Base-by-base conservation (phyloP, 2,329 filamentous ascomycete genomes). In the Arachnomyces sp. region DNA sequence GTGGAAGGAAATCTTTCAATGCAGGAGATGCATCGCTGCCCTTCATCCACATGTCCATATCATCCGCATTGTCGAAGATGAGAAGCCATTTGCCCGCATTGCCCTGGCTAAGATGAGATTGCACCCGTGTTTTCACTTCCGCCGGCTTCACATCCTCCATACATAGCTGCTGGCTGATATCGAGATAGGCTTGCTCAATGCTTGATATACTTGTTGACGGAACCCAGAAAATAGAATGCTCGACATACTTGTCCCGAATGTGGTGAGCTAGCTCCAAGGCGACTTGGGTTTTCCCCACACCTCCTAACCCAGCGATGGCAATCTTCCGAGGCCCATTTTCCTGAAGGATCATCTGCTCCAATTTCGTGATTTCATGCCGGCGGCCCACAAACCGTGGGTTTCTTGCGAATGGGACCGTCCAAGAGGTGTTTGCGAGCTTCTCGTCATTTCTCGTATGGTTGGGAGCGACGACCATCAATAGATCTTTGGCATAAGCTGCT, bases 211-310 rank as follows among this genome's bases (percentile, higher is more conserved):
- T 54, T 3, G 39, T 52, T 13, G 39, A 49, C 11, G 50, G 45
- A 18, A 59, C 47, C 55, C 54, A 59, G 36, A 55, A 53, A 18
- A 57, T 39, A 1, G 55, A 52, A 40, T 31, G 50, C 30, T 48
- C 39, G 7, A 34, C 7, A 33, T 52, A 31, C 28, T 45, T 43
- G n/a, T 52, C 42, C 30, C 39, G 44, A 28, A 49, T 40, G 28
- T 42, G 44, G 38, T 56, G 53, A 9, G 52, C 47, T 16, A 57
- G 29, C 41, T 57, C 52, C 7, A 57, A 40, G 9, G 47, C 53
- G 1, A 57, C 34, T 29, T 57, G 54, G 1, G 56, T 55, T 37
- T 59, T 59, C 14, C 55, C 54, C 17, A 55, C 37, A 13, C 55
- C 53, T n/a, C 51, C 53, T 7, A 55, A 38, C 7, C 52, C 54